Conservation (phyloP, 441 rosid genomes). For the Flueggea neowawraea region DNA sequence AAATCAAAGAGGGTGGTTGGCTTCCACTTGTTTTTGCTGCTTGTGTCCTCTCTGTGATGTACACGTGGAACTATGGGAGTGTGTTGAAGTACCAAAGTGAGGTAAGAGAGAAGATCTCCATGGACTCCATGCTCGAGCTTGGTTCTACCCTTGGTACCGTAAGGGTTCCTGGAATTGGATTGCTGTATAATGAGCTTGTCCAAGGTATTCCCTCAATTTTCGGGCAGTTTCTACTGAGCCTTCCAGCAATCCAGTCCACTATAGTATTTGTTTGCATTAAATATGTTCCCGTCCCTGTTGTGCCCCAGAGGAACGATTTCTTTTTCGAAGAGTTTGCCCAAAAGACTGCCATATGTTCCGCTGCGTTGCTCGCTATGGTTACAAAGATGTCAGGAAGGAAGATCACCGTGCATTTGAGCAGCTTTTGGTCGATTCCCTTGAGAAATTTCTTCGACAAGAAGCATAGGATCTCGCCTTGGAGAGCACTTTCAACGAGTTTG, state of each 20-base stretch:
- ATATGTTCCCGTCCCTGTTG: constrained; percentile 89
- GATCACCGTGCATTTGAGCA: constrained; percentile 81
- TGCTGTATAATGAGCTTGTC: constrained; percentile 85
- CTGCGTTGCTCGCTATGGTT: constrained; percentile 91
- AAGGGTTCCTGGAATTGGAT: constrained; percentile 82
- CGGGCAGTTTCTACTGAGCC: constrained; percentile 77
- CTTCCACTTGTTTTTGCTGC: constrained; percentile 81
- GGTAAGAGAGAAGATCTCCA: constrained; percentile 81
- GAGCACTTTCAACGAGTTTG: constrained; percentile 34
- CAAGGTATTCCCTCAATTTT: constrained; percentile 88
- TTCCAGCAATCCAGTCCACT: constrained; percentile 94
- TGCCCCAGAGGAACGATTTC: constrained; percentile 91
- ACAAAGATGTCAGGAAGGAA: constrained; percentile 87
- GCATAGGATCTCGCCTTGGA: constrained; percentile 77
- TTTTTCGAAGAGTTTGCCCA: constrained; percentile 83
- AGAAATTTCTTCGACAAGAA: constrained; percentile 73
- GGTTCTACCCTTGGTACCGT: constrained; percentile 84
- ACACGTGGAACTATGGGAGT: constrained; percentile 94
- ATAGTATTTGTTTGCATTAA: constrained; percentile 89
- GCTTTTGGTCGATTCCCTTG: constrained; percentile 77
- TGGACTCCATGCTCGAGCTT: constrained; percentile 83
- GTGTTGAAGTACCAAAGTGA: constrained; percentile 92
- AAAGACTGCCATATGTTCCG: constrained; percentile 92
- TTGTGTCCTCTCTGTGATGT: constrained; percentile 74
- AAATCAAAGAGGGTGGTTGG: constrained; percentile 87